Conservation (phyloP, 495 filamentous ascomycete genomes). For the Trypethelium eluteriae region DNA sequence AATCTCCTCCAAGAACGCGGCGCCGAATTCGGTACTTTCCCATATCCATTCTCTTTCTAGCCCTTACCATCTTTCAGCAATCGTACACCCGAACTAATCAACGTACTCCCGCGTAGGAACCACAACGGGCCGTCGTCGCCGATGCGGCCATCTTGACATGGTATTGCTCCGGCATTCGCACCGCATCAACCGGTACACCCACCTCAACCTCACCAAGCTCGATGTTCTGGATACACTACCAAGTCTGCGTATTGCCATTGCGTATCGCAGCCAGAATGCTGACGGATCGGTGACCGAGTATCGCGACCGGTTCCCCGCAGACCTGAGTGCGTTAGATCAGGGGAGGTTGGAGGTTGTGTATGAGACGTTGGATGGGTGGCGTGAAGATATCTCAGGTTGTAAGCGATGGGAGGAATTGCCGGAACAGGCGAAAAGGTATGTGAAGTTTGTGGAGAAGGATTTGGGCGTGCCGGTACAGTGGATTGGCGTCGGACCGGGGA, state of each 20-base stretch:
- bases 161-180: constrained; percentile 69
- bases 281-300: constrained; percentile 34
- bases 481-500: constrained; percentile 69
- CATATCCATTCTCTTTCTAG: neutral
- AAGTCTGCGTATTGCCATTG: constrained; percentile 69
- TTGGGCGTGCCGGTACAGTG: constrained; percentile 64
- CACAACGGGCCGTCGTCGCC: constrained; percentile 73
- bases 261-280: constrained; percentile 54
- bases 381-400: constrained; percentile 56
- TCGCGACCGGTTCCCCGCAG: constrained; percentile 53
- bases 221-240: constrained; percentile 79
- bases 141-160: constrained; percentile 87
- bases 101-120: constrained; percentile 32
- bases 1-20: constrained; percentile 58
- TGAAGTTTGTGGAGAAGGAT: constrained; percentile 70
- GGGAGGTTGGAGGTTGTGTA: constrained; percentile 57
- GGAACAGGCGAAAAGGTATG: constrained; percentile 63
- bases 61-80: neutral
- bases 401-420: constrained; percentile 62
- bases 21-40: constrained; percentile 51
- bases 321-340: constrained; percentile 52
- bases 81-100: too few species aligned
- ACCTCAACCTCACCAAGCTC: constrained; percentile 79
- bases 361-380: constrained; percentile 71
- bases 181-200: constrained; percentile 37